Evolutionary conservation across 1,139 yeast species (phyloP).

Genomic region (Zygosaccharomyces pseudobailii): DNA sequence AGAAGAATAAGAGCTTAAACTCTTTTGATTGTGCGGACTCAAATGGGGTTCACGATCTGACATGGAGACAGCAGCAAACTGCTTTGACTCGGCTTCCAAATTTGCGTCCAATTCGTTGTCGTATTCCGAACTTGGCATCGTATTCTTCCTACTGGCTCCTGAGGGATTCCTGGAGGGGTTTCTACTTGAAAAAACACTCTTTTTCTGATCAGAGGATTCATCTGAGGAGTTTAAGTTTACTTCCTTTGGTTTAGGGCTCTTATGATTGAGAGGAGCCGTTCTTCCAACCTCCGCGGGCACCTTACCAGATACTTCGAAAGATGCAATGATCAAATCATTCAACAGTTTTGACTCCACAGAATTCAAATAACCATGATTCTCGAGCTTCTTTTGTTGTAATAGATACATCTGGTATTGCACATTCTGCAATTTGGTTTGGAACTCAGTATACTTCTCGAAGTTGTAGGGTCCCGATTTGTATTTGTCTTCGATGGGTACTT

Average conservation of each 20-base stretch:
- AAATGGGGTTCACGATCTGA: not conserved
- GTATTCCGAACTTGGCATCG: not conserved
- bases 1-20: slow-evolving; percentile 14
- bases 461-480: slow-evolving; percentile 39
- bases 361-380: slow-evolving; percentile 15
- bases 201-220: not conserved
- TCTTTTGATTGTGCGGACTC: slow-evolving; percentile 12
- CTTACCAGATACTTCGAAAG: slow-evolving; percentile 31
- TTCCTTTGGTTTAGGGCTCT: slow-evolving; percentile 1
- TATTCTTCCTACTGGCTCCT: slow-evolving; percentile 2
- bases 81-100: not conserved
- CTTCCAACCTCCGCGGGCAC: slow-evolving; percentile 21
- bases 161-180: slow-evolving; percentile 3
- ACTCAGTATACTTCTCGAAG: slow-evolving; percentile 36
- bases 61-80: not conserved
- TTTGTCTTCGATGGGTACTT: slow-evolving; percentile 48
- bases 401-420: slow-evolving; percentile 30
- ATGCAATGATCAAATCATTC: slow-evolving; percentile 25
- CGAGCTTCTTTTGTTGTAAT: slow-evolving; percentile 25
- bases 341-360: slow-evolving; percentile 18
- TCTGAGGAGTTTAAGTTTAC: not conserved
- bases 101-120: slow-evolving; percentile 1
- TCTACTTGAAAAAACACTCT: slow-evolving; percentile 3
- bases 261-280: not conserved
- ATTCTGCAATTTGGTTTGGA: slow-evolving; percentile 35